Evolutionary conservation across 192 early-diverging fungal genomes (phyloP), one percentile per base, ranked within the genome.

Genomic region (Linnemannia schmuckeri): DNA sequence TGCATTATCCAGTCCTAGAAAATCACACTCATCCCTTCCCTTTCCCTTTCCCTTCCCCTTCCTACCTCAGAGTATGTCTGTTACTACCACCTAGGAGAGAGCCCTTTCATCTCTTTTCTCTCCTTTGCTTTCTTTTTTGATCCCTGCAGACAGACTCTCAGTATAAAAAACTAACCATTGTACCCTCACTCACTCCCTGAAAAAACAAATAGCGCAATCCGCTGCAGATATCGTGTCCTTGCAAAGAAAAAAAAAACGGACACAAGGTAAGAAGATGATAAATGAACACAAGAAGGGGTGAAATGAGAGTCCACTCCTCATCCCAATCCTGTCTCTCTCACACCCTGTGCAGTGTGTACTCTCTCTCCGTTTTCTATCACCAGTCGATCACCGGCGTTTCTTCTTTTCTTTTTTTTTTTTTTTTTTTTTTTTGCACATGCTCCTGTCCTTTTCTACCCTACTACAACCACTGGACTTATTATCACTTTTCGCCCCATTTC

Each of bases 401-500:
- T n/a, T 68, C 41, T 8, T 9, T 66, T 44, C 30, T 63, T 78
- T 72, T 52, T 55, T 27, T 70, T 66, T 44, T 44, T 63, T 78
- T 72, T 52, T 66, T 44, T 44, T 63, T 78, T 72, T 52, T 55
- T 27, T 70, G 5, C 55, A 37, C 37, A 63, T 63, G 27, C 10
- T 63, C 27, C 30, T 63, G 27, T 24, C 8, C 27, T 63, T 63
- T 27, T 61, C 55, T 24, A 24, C 47, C 5, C 47, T 52, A 4
- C 49, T 52, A 22, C 49, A 5, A 52, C 12, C 13, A 46, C 44
- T 46, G 12, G 17, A 18, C 49, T 5, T 52, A 49, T 3, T 4
- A 49, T 63, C 61, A 66, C 24, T 10, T 57, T 27, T 27, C 52
- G n/a, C 57, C n/a, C 27, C 61, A 66, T 33, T 15, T 27, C 61